Conservation (phyloP, 768 basidiomycete genomes). For the Cystobasidium onofrii region DNA sequence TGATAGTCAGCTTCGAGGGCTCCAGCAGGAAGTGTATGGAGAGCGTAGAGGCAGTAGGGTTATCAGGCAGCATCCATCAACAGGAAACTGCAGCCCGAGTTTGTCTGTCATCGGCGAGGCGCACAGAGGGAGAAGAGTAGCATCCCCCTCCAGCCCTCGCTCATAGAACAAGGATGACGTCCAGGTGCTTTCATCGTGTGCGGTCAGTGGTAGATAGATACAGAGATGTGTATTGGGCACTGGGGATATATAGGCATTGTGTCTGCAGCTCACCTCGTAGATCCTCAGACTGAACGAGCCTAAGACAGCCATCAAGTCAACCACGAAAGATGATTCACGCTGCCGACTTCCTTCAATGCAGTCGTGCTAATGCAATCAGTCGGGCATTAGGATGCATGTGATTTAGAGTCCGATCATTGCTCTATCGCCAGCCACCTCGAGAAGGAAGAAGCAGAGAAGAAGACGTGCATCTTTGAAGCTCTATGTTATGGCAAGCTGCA, state of each 20-base stretch:
- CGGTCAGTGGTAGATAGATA: neutral
- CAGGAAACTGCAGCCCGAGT: neutral
- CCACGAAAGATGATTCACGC: too few relatives aligned
- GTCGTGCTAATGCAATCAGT: neutral
- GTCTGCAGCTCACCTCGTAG: neutral
- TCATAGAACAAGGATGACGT: constrained; percentile 33
- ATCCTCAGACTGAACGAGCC: too few relatives aligned
- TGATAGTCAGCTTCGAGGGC: neutral
- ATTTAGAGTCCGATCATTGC: neutral
- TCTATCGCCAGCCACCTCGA: neutral
- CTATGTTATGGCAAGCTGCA: neutral
- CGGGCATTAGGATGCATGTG: neutral
- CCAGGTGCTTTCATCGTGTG: constrained; percentile 22
- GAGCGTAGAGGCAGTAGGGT: neutral
- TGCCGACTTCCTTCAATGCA: too few relatives aligned
- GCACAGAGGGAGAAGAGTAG: neutral
- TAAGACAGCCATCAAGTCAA: too few relatives aligned
- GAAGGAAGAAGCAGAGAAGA: neutral
- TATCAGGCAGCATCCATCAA: constrained; percentile 22
- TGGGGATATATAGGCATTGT: too few relatives aligned
- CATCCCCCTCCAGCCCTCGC: neutral
- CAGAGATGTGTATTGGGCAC: too few relatives aligned
- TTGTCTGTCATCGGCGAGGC: constrained; percentile 32
- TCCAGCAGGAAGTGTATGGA: neutral
- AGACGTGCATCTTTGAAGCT: neutral